phyloP scores from a whole-genome alignment of 2,329 filamentous ascomycete species.

The Fusarium sororula region DNA sequence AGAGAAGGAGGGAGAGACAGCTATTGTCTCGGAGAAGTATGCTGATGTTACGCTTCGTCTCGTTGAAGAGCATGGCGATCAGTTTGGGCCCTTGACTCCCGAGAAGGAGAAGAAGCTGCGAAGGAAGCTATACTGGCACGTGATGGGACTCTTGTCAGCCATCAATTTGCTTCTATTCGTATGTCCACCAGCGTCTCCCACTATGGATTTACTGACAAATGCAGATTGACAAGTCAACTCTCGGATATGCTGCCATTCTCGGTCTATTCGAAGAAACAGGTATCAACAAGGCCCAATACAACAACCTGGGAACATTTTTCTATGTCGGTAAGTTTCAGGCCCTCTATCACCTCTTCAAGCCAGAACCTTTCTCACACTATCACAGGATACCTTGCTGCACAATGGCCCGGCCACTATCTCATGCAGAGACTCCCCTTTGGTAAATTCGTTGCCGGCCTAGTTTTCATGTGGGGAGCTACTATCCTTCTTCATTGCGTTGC shows the following conservation, averaged over 20 bases:
- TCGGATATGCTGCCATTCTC: constrained; percentile 52
- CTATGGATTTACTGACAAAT: accelerated
- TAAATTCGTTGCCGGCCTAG: constrained; percentile 45
- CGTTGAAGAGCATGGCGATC: background rate
- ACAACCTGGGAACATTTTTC: constrained; percentile 9
- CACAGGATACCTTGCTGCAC: constrained; percentile 1
- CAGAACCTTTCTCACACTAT: background rate
- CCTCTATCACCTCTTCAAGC: accelerated
- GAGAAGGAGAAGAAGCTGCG: constrained; percentile 7
- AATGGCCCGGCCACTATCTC: constrained; percentile 14
- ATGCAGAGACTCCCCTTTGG: constrained; percentile 51
- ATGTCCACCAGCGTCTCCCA: accelerated
- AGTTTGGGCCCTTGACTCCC: background rate
- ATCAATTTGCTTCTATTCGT: constrained; percentile 14
- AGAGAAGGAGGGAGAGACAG: background rate
- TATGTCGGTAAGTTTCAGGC: background rate
- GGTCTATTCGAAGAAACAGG: constrained; percentile 48
- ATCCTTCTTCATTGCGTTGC: constrained; percentile 52
- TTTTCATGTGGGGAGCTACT: constrained; percentile 49
- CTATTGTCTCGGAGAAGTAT: constrained; percentile 1
- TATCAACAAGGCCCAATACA: constrained; percentile 11
- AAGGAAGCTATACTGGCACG: constrained; percentile 3
- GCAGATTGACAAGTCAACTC: constrained; percentile 36
- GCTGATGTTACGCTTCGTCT: constrained; percentile 4
- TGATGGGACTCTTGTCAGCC: background rate